phyloP scores from a whole-genome alignment of 768 basidiomycete genomes.

The Cyclocybe cylindracea region DNA sequence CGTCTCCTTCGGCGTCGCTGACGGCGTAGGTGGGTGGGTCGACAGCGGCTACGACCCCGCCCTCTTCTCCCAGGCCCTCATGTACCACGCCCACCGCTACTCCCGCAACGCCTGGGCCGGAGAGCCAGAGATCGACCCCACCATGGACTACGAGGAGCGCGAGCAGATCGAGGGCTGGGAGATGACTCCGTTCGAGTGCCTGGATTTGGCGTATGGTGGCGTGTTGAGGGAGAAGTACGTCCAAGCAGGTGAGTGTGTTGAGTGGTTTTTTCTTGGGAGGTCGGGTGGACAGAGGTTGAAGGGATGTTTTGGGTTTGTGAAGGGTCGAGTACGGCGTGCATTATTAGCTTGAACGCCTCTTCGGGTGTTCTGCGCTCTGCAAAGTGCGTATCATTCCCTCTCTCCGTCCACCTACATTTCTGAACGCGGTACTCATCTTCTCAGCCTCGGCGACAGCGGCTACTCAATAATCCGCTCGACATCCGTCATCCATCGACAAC shows the following conservation, averaged over 20 bases:
- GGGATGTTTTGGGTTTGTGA: neutral
- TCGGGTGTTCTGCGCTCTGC: slow-evolving; percentile 76
- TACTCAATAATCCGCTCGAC: slow-evolving; percentile 72
- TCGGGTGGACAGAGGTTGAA: neutral
- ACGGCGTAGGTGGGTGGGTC: slow-evolving; percentile 94
- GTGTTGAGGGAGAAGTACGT: slow-evolving; percentile 69
- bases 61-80: slow-evolving; percentile 87
- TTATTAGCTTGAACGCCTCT: slow-evolving; percentile 72
- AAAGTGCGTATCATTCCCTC: slow-evolving; percentile 51
- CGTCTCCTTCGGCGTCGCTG: slow-evolving; percentile 81
- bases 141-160: slow-evolving; percentile 67
- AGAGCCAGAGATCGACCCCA: slow-evolving; percentile 82
- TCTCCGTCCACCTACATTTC: neutral
- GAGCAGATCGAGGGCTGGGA: slow-evolving; percentile 77
- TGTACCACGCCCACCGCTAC: slow-evolving; percentile 82
- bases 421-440: neutral
- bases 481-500: slow-evolving; percentile 55
- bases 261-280: slow-evolving; percentile 25
- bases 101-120: slow-evolving; percentile 77
- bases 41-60: slow-evolving; percentile 84
- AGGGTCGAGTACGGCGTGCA: slow-evolving; percentile 87
- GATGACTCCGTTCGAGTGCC: slow-evolving; percentile 67
- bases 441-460: slow-evolving; percentile 79
- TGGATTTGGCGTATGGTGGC: slow-evolving; percentile 71
- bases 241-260: slow-evolving; percentile 54